Evolutionary conservation across 139 green algal genomes (phyloP).

Genomic region (Coelastrella sp.): DNA sequence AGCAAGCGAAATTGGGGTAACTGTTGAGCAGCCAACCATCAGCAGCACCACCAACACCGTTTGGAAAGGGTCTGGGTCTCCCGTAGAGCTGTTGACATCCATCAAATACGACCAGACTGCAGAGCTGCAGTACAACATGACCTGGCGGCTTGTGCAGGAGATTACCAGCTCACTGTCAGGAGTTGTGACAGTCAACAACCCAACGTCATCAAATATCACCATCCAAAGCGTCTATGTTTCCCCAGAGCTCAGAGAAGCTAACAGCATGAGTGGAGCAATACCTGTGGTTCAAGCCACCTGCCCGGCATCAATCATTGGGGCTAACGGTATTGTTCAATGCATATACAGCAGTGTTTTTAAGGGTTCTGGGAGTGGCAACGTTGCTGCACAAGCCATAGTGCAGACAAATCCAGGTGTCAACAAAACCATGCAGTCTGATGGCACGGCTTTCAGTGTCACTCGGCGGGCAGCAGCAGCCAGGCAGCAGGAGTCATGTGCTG

Average conservation of each 20-base stretch:
- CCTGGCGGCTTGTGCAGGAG: neutral
- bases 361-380: neutral
- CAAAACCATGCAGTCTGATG: neutral
- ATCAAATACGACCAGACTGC: neutral
- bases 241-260: neutral
- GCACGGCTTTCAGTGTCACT: neutral
- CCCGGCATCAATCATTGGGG: neutral
- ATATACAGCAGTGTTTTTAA: neutral
- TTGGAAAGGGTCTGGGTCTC: neutral
- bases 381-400: neutral
- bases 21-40: neutral
- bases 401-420: neutral
- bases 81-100: neutral
- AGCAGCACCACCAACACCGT: neutral
- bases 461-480: neutral
- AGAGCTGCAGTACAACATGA: slow-evolving; percentile 22
- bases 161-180: neutral
- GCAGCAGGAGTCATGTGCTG: neutral
- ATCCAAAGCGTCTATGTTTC: neutral
- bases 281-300: neutral
- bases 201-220: neutral
- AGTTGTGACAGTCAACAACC: slow-evolving; percentile 18
- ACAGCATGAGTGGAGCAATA: neutral
- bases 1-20: neutral
- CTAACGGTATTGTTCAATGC: neutral